Base-by-base conservation (phyloP, 2,329 filamentous ascomycete species). In the Colletotrichum tamarilloi region DNA sequence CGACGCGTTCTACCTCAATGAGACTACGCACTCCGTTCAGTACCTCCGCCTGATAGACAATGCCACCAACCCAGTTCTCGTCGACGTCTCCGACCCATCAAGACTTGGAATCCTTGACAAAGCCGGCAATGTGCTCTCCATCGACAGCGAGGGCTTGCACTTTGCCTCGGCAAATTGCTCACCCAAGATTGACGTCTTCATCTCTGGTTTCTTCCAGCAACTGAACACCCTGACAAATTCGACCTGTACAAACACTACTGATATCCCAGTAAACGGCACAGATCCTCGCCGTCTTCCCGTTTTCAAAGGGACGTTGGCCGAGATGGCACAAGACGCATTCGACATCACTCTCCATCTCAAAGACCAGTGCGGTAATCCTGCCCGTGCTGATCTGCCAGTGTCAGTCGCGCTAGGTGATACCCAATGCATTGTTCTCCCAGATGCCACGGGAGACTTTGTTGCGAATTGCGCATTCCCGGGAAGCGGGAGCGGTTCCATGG, bases 381-480 rank as follows among this genome's bases (percentile, higher is more conserved):
- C 82, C n/a, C 75, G 75, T 2, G 38, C 72, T 74, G 9, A 74
- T 81, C 19, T 76, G 77, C 7, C 76, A 68, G 62, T 83, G 77
- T 67, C 82, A 78, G 5, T 84, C 14, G 73, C 71, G 2, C 72
- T 84, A 7, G 83, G 82, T 2, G 76, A 78, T 5, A 79, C 80
- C 0, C 74, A 77, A 9, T 84, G 83, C 67, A 74, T 75, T 1
- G 52, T 53, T 4, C 35, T 55, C 11, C 42, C 62, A 2, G 22
- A 9, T 14, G 42, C n/a, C 9, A 28, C 42, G 1, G 74, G 72
- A 6, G 76, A 79, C 3, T 76, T 80, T 6, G 66, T 75, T 5
- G 77, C 81, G 1, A 78, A 79, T 30, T 84, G 83, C 65, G 78
- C 78, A 0, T 84, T 82, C 62, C 81, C 83, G 0, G 81, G 80